phyloP scores from a whole-genome alignment of 441 rosid genomes.

The Bocquillonia castaneifolia region DNA sequence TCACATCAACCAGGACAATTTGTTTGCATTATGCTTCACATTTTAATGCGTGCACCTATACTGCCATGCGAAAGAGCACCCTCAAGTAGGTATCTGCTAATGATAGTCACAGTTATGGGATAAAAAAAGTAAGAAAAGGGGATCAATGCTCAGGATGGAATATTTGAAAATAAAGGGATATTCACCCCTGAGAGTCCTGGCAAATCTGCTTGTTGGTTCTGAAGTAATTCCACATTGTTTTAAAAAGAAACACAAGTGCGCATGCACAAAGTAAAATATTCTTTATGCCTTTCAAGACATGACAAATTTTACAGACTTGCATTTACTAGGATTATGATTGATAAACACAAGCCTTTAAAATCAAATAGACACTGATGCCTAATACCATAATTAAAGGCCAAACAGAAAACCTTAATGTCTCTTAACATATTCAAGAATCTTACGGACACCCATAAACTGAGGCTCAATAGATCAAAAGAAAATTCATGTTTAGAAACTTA shows the following conservation, averaged over 20 bases:
- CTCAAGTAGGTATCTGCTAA: neutral
- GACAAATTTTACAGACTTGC: neutral
- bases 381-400: neutral
- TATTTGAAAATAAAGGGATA: too few relatives aligned
- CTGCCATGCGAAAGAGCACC: neutral
- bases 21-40: neutral
- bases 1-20: neutral
- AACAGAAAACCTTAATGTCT: neutral
- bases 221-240: neutral
- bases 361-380: neutral
- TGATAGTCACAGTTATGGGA: neutral
- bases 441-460: neutral
- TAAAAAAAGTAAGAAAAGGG: neutral
- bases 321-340: neutral
- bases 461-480: too few relatives aligned
- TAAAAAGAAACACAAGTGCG: neutral
- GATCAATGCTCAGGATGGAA: neutral
- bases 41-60: neutral
- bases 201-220: neutral
- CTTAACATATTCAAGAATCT: too few relatives aligned
- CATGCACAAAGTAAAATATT: neutral
- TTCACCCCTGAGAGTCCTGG: neutral
- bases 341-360: neutral
- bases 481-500: neutral
- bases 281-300: neutral